A percentile compares a stretch with the other conserved stretches of the same genome.
phyloP scores from a whole-genome alignment of 805 yeast genomes.

The Candida caryicola region DNA sequence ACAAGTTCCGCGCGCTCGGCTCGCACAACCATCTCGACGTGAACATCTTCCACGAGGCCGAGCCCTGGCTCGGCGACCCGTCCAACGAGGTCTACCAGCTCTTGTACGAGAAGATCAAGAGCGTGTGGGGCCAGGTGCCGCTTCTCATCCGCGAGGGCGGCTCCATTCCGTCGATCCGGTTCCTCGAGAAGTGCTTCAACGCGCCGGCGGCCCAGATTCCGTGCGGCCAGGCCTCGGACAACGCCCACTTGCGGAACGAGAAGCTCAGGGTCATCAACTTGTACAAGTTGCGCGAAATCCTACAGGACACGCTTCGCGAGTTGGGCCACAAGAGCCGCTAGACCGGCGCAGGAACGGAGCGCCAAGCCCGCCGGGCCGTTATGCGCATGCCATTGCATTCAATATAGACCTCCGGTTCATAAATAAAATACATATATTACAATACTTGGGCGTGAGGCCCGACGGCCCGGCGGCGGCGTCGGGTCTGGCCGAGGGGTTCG shows the following conservation, averaged over 20 bases:
- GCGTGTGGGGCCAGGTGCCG: slow-evolving; percentile 74
- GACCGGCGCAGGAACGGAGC: too few species aligned
- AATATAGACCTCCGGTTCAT: too few species aligned
- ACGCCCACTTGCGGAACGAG: slow-evolving; percentile 90
- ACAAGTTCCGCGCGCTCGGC: slow-evolving; percentile 45
- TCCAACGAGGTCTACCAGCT: slow-evolving; percentile 68
- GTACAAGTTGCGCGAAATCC: slow-evolving; percentile 66
- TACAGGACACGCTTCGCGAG: slow-evolving; percentile 50
- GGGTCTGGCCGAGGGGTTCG: too few species aligned
- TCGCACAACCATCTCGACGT: slow-evolving; percentile 64
- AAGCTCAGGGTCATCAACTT: slow-evolving; percentile 75
- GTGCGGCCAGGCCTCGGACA: slow-evolving; percentile 92
- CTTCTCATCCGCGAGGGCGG: slow-evolving; percentile 94
- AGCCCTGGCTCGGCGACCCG: slow-evolving; percentile 94
- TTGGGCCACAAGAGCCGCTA: slow-evolving; percentile 20
- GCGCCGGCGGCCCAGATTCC: slow-evolving; percentile 96
- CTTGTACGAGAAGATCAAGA: slow-evolving; percentile 56
- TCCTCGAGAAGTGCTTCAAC: slow-evolving; percentile 71
- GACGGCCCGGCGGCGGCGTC: too few species aligned
- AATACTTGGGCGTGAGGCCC: too few species aligned
- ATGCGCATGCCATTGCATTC: too few species aligned
- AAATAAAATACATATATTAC: not conserved
- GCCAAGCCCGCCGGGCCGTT: too few species aligned
- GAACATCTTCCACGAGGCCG: slow-evolving; percentile 77
- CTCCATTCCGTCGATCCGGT: slow-evolving; percentile 86